Base-by-base conservation (phyloP, 176 grass and related monocot species). In the Hordeum marinum region DNA sequence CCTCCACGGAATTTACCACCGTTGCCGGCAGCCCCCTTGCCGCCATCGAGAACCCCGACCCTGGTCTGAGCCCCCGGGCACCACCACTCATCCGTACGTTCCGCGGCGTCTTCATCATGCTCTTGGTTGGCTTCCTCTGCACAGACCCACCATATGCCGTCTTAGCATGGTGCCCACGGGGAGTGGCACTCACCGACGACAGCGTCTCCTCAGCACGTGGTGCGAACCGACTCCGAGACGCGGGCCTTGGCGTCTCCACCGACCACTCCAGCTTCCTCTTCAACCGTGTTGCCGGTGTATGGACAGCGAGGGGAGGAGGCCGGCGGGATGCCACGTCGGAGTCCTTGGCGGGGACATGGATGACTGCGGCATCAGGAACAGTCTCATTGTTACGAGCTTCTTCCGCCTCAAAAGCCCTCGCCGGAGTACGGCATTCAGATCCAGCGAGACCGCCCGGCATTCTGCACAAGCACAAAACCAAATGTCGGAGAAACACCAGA, bases 41-140 rank as follows among this genome's bases (percentile, higher is more conserved):
- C 8, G 84, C 35, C 76, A 65, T 26, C 1, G 63, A 74, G 59
- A 85, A 55, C 18, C 84, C 75, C 9, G 43, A 17, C 45, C 46
- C 68, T 1, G 66, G 39, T 1, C 61, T 4, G 1, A 68, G 34
- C 6, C 31, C 76, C 36, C 83, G 77, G 62, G 45, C 58, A 13
- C 92, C 87, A 3, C 70, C 66, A 52, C 91, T 82, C 59, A 60
- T 72, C 20, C 82, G 68, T 20, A 83, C 15, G 59, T 17, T 27
- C 70, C 88, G 86, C 18, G 75, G 18, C 5, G 91, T 89, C 85
- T 93, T 98, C 4, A 37, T 65, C 1, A 87, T 87, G 72, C 93
- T 98, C 86, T 85, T 98, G 18, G 85, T 85, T 26, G 89, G 93
- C 37, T 88, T 95, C 76, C 85, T 87, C 70, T 93, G 89, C n/a